phyloP scores from a whole-genome alignment of 2,329 filamentous ascomycete species.

The Ascochyta lentis region DNA sequence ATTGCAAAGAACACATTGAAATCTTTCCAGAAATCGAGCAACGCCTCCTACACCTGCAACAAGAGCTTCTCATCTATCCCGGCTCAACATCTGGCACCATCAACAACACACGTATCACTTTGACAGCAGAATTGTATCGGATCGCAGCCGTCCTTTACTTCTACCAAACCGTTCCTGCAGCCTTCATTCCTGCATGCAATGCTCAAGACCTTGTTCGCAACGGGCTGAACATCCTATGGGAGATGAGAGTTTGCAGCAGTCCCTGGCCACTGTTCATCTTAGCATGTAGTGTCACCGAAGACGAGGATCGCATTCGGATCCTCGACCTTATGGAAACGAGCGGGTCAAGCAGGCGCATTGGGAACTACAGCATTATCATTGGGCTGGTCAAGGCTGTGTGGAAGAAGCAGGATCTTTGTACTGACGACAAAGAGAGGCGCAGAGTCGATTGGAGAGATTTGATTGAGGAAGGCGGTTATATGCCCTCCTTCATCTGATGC shows the following conservation, averaged over 20 bases:
- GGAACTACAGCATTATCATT: slow-evolving; percentile 55
- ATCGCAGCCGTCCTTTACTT: slow-evolving; percentile 58
- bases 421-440: slow-evolving; percentile 38
- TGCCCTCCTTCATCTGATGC: slow-evolving; percentile 36
- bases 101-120: slow-evolving; percentile 43
- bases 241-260: slow-evolving; percentile 54
- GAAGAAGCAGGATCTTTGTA: slow-evolving; percentile 55
- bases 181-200: slow-evolving; percentile 31
- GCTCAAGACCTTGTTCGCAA: slow-evolving; percentile 17
- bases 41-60: slow-evolving; percentile 29
- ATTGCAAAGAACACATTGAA: background rate
- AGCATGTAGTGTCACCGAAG: slow-evolving; percentile 54
- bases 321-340: slow-evolving; percentile 53
- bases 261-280: slow-evolving; percentile 59
- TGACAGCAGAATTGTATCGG: slow-evolving; percentile 61
- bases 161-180: slow-evolving; percentile 42
- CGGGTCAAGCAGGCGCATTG: slow-evolving; percentile 53
- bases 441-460: slow-evolving; percentile 51
- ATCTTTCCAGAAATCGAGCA: slow-evolving; percentile 16
- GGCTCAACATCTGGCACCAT: slow-evolving; percentile 37
- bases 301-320: slow-evolving; percentile 52
- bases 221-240: slow-evolving; percentile 48
- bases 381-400: slow-evolving; percentile 55
- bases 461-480: slow-evolving; percentile 33
- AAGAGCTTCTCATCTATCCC: slow-evolving; percentile 32